phyloP scores from a whole-genome alignment of 169 alveolate genomes.

The Perkinsus marinus region DNA sequence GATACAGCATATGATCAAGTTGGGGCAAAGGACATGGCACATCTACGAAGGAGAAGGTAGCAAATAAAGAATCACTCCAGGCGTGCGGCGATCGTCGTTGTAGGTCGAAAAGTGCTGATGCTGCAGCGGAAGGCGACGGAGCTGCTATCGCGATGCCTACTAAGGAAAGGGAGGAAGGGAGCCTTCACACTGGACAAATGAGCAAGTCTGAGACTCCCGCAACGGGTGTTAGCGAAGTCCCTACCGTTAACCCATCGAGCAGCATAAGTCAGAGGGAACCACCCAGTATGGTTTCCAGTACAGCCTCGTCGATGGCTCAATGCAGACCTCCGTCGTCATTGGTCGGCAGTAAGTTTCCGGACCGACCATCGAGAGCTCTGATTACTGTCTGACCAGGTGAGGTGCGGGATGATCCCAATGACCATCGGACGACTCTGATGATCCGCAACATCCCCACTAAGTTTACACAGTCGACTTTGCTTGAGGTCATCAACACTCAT shows the following conservation, averaged over 20 bases:
- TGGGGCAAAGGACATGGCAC: background rate
- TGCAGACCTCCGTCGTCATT: background rate
- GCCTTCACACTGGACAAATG: background rate
- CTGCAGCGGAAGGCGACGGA: background rate
- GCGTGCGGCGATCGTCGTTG: background rate
- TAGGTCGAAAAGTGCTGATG: background rate
- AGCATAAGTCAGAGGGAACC: background rate
- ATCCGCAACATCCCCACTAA: conserved; percentile 49
- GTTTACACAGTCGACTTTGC: conserved; percentile 32
- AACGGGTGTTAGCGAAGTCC: background rate
- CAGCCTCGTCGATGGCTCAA: background rate
- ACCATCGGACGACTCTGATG: conserved; percentile 22
- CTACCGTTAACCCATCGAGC: background rate
- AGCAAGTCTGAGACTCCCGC: background rate
- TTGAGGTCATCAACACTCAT: conserved; percentile 26
- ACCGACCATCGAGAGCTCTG: background rate
- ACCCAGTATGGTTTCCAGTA: background rate
- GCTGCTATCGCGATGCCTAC: background rate
- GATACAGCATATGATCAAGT: background rate
- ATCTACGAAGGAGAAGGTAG: background rate
- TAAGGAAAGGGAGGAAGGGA: background rate
- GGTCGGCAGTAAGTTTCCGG: background rate
- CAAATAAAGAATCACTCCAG: too few species aligned
- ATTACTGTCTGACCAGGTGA: background rate
- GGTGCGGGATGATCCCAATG: background rate